Conservation (phyloP, 2,329 filamentous ascomycete species). For the Diaporthe ampelina region DNA sequence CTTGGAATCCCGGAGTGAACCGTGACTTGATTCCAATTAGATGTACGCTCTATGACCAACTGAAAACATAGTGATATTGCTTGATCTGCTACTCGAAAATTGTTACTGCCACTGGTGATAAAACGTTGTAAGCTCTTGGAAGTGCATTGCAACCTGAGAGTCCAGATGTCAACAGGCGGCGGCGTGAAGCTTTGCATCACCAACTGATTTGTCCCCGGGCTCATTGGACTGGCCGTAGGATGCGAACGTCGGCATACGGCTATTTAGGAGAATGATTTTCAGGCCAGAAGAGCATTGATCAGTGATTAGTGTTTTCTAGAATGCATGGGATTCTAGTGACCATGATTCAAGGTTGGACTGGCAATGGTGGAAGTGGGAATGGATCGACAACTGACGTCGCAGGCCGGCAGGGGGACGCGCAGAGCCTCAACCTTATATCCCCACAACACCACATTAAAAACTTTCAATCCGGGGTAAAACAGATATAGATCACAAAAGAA, state of each 20-base stretch:
- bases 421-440: neutral
- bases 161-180: too few relatives aligned
- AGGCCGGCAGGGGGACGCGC: too few relatives aligned
- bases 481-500: too few relatives aligned
- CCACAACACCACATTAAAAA: neutral
- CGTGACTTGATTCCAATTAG: neutral
- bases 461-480: neutral
- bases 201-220: too few relatives aligned
- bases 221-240: too few relatives aligned
- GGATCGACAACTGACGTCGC: neutral
- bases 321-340: accelerated
- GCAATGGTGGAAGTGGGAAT: neutral
- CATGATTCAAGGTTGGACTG: accelerated
- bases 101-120: too few relatives aligned
- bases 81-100: too few relatives aligned
- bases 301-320: neutral
- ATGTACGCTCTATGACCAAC: too few relatives aligned
- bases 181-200: too few relatives aligned
- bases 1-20: neutral
- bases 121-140: too few relatives aligned
- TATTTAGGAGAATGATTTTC: neutral
- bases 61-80: too few relatives aligned
- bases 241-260: neutral
- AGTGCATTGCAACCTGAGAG: too few relatives aligned
- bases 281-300: accelerated